Evolutionary conservation across 108 stramenopile species (phyloP).

Genomic region (Fragilaria crotonensis): DNA sequence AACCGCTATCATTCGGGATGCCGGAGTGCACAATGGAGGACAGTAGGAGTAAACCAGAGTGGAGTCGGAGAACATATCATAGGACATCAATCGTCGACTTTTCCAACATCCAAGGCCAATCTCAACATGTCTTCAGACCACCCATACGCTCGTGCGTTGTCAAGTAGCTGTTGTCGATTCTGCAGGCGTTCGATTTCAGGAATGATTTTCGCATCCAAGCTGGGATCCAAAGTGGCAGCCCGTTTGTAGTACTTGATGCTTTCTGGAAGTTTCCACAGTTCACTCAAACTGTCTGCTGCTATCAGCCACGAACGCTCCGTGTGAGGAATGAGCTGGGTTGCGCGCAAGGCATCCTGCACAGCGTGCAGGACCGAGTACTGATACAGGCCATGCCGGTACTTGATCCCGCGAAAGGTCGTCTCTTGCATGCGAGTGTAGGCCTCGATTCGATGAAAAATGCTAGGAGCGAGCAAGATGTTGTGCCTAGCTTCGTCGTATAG

Average conservation of each 20-base stretch:
- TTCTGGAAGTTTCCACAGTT: conserved; percentile 65
- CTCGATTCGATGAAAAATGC: conserved; percentile 36
- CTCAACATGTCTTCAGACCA: conserved; percentile 64
- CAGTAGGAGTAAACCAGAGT: too few species aligned
- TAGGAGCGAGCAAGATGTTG: conserved; percentile 25
- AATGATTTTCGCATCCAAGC: conserved; percentile 27
- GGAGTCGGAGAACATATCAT: too few species aligned
- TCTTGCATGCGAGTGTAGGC: conserved; percentile 40
- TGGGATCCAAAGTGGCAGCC: conserved; percentile 53
- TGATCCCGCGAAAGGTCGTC: conserved; percentile 38
- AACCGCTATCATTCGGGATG: too few species aligned
- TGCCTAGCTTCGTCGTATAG: conserved; percentile 37
- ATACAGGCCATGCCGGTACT: conserved; percentile 76
- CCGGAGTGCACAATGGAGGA: too few species aligned
- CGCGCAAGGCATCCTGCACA: conserved; percentile 53
- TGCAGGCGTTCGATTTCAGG: conserved; percentile 42
- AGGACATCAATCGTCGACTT: too few species aligned
- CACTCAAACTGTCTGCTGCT: conserved; percentile 60
- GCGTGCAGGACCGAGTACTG: conserved; percentile 72
- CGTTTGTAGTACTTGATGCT: conserved; percentile 52
- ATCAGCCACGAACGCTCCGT: conserved; percentile 48
- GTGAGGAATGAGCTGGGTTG: conserved; percentile 55
- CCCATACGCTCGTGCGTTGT: conserved; percentile 42
- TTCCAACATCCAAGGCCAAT: conserved; percentile 70
- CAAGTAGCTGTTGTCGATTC: conserved; percentile 48